Conservation (phyloP, 1,139 yeast species). For the Pichiaceae sp. region DNA sequence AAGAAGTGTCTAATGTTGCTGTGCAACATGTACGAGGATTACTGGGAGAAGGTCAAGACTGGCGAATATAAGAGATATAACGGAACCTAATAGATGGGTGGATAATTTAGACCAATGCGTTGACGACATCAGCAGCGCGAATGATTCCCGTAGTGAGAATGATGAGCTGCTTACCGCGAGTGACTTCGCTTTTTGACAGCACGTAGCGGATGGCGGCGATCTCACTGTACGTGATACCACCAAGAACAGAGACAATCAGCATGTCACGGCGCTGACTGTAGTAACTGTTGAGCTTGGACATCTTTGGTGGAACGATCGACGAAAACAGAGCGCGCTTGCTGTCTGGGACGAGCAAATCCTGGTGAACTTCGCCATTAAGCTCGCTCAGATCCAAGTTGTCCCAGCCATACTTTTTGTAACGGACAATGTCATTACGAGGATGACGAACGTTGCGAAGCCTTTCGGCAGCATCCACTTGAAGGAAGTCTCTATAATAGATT, state of each 20-base stretch:
- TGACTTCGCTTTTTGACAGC: slow-evolving; percentile 31
- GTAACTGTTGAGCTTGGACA: slow-evolving; percentile 19
- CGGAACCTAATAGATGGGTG: not conserved
- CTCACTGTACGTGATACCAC: slow-evolving; percentile 80
- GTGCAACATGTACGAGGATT: slow-evolving; percentile 21
- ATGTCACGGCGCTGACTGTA: slow-evolving; percentile 28
- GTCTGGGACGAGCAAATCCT: slow-evolving; percentile 23
- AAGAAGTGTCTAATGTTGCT: slow-evolving; percentile 27
- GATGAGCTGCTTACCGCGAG: slow-evolving; percentile 35
- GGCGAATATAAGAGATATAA: slow-evolving; percentile 20
- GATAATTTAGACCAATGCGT: slow-evolving; percentile 8
- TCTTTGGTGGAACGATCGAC: slow-evolving; percentile 19
- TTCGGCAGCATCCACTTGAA: not conserved
- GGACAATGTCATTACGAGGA: slow-evolving; percentile 4
- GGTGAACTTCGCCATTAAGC: slow-evolving; percentile 17
- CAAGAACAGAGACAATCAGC: slow-evolving; percentile 47
- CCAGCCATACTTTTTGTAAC: slow-evolving; percentile 23
- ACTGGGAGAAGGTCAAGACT: slow-evolving; percentile 21
- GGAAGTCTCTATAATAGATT: slow-evolving; percentile 36
- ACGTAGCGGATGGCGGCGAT: slow-evolving; percentile 55
- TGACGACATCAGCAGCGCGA: slow-evolving; percentile 34
- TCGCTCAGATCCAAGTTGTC: slow-evolving; percentile 20
- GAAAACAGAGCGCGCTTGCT: slow-evolving; percentile 19
- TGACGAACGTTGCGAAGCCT: not conserved
- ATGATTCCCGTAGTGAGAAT: slow-evolving; percentile 53